Conservation (phyloP, 2,329 filamentous ascomycete species). For the Fusarium phyllophilum region DNA sequence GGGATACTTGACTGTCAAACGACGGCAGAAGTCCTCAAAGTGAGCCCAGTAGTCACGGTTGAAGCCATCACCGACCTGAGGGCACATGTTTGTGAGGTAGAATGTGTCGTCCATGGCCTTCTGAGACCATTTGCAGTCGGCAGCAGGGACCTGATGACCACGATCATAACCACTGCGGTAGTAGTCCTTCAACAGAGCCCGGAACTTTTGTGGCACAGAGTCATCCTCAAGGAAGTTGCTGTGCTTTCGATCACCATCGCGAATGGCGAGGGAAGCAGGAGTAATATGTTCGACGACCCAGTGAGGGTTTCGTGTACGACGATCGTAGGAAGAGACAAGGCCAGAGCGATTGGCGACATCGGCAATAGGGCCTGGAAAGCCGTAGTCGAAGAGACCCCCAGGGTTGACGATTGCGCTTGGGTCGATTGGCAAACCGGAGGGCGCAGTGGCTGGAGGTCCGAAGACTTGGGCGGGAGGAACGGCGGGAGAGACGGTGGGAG, state of each 20-base stretch:
- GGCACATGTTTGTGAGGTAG: constrained; percentile 94
- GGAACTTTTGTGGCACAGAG: constrained; percentile 83
- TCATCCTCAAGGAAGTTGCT: constrained; percentile 85
- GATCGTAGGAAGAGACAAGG: constrained; percentile 89
- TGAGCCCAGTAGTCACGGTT: constrained; percentile 99
- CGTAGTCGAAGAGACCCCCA: constrained; percentile 81
- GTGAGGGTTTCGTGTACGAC: constrained; percentile 87
- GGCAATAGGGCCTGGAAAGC: constrained; percentile 89
- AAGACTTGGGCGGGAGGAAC: constrained; percentile 70
- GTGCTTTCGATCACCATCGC: constrained; percentile 85
- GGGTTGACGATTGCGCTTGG: constrained; percentile 71
- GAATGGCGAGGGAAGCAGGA: constrained; percentile 77
- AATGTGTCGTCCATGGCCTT: constrained; percentile 96
- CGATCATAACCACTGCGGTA: constrained; percentile 94
- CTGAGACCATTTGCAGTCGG: constrained; percentile 96
- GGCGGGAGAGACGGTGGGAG: constrained; percentile 47
- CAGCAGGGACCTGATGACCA: constrained; percentile 96
- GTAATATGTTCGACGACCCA: constrained; percentile 99
- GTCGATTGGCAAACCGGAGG: constrained; percentile 45
- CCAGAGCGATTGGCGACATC: constrained; percentile 82
- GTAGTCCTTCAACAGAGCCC: constrained; percentile 92
- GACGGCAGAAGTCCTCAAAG: constrained; percentile 95
- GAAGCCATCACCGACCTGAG: constrained; percentile 97
- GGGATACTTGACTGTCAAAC: constrained; percentile 83
- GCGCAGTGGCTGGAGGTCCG: constrained; percentile 46